phyloP scores from a whole-genome alignment of 1,284 basidiomycete species.

The Fomitopsis palustris region DNA sequence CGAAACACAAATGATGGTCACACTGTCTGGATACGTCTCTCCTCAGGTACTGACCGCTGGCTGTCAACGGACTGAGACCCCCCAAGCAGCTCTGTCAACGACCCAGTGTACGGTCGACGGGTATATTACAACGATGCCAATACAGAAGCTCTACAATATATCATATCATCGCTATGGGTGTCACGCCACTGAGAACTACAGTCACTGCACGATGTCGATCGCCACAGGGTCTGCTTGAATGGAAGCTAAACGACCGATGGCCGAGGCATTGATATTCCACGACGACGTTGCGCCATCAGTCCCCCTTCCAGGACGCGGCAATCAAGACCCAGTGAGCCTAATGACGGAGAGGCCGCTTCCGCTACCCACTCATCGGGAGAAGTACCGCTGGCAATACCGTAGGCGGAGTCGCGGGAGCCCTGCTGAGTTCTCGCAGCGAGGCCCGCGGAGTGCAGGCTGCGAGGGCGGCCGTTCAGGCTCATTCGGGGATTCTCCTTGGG shows the following conservation, averaged over 20 bases:
- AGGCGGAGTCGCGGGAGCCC: background rate
- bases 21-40: too few species aligned
- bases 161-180: too few species aligned
- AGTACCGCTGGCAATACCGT: background rate
- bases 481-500: background rate
- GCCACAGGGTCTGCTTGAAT: background rate
- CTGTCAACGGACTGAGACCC: too few species aligned
- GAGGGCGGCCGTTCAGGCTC: background rate
- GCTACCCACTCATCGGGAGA: background rate
- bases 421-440: background rate
- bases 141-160: too few species aligned
- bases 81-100: too few species aligned
- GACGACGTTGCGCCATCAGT: background rate
- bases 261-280: background rate
- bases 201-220: background rate
- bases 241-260: background rate
- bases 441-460: background rate
- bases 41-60: too few species aligned
- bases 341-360: background rate
- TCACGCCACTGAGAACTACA: too few species aligned
- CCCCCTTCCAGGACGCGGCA: background rate
- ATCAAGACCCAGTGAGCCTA: background rate
- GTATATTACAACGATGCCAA: too few species aligned
- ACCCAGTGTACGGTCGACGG: too few species aligned
- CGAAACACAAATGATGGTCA: background rate